A percentile compares a stretch with the other conserved stretches of the same genome.
phyloP scores from a whole-genome alignment of 1,284 basidiomycete genomes.

The Ustilago bromivora region DNA sequence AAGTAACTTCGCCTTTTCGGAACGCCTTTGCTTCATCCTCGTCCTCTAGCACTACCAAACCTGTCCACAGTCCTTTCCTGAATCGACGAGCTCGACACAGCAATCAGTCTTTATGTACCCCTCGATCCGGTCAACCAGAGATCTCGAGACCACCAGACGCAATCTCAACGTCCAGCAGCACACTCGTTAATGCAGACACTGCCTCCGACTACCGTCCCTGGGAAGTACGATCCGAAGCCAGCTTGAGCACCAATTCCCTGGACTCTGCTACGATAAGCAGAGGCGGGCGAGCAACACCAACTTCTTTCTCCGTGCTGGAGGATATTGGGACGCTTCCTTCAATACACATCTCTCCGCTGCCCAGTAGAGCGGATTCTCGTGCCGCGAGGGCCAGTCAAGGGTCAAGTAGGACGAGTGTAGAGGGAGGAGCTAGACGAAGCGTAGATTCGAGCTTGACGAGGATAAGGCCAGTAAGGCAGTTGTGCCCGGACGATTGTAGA shows the following conservation, averaged over 20 bases:
- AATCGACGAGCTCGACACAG: conserved; percentile 2
- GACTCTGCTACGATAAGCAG: conserved; percentile 22
- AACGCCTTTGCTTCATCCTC: conserved; percentile 39
- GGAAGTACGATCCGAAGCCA: conserved; percentile 38
- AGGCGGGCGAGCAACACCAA: conserved; percentile 16
- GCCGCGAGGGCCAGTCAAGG: background rate
- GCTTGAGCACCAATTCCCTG: conserved; percentile 12
- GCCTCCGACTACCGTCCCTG: conserved; percentile 39
- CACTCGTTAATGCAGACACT: conserved; percentile 48
- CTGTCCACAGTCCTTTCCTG: conserved; percentile 37
- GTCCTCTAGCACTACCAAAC: conserved; percentile 9
- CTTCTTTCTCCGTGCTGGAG: conserved; percentile 19
- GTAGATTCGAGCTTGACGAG: conserved; percentile 11
- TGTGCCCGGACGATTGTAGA: conserved; percentile 47
- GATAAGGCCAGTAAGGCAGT: conserved; percentile 3
- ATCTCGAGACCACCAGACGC: conserved; percentile 31
- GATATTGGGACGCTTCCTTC: conserved; percentile 39
- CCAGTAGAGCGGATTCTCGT: conserved; percentile 1
- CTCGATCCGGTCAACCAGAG: background rate
- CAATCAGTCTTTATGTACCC: conserved; percentile 5
- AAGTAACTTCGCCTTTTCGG: conserved; percentile 33
- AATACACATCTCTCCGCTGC: conserved; percentile 32
- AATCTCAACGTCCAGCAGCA: conserved; percentile 51
- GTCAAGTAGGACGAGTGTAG: conserved; percentile 1
- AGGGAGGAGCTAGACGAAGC: conserved; percentile 2